phyloP scores from a whole-genome alignment of 352 stramenopile genomes.

The Pythium utonaiense region DNA sequence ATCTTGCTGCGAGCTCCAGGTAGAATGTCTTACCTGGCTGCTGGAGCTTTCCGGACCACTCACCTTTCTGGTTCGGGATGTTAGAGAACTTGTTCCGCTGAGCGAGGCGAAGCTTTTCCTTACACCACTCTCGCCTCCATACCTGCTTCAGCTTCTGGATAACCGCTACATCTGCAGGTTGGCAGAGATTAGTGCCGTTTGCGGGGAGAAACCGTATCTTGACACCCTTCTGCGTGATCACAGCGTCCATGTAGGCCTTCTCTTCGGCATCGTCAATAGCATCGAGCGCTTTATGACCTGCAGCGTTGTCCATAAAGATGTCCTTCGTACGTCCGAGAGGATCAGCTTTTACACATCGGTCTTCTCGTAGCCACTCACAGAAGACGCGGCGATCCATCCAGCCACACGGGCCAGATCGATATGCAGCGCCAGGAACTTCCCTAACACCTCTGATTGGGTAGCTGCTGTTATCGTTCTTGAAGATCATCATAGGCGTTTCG shows the following conservation, averaged over 20 bases:
- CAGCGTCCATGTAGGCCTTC: too few relatives aligned
- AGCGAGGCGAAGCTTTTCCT: slow-evolving; percentile 10
- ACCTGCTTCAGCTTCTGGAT: slow-evolving; percentile 13
- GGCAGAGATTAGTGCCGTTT: slow-evolving; percentile 16
- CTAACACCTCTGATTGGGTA: slow-evolving; percentile 28
- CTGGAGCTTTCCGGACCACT: slow-evolving; percentile 14
- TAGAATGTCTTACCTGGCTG: slow-evolving; percentile 13
- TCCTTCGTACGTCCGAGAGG: too few relatives aligned
- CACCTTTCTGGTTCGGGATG: slow-evolving; percentile 5
- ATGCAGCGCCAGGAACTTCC: too few relatives aligned
- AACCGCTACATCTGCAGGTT: slow-evolving; percentile 6
- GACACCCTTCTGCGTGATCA: not conserved
- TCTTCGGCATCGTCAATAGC: too few relatives aligned
- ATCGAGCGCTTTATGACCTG: too few relatives aligned
- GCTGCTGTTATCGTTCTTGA: slow-evolving; percentile 14
- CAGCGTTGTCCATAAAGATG: too few relatives aligned
- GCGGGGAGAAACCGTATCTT: slow-evolving; percentile 3
- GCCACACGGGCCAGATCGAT: too few relatives aligned
- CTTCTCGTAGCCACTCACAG: too few relatives aligned
- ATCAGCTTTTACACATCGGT: too few relatives aligned
- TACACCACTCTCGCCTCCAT: not conserved
- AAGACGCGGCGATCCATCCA: too few relatives aligned
- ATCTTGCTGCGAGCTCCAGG: slow-evolving; percentile 6
- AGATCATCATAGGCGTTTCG: slow-evolving; percentile 31
- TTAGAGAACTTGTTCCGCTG: not conserved